Base-by-base conservation (phyloP, 805 yeast genomes). In the Wickerhamiella siamensis region DNA sequence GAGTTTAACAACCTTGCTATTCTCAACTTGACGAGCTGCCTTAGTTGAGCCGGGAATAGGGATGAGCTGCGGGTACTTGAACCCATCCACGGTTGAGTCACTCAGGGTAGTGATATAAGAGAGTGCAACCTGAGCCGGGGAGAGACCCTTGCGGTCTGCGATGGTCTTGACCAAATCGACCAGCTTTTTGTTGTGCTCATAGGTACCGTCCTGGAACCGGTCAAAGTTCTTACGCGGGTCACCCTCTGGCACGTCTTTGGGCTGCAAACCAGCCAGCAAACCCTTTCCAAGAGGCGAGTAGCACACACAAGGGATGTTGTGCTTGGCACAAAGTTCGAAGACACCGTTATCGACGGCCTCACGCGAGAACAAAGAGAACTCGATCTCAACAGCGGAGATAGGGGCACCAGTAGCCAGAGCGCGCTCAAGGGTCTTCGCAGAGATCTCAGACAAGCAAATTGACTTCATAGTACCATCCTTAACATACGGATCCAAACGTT, bases 211-310 rank as follows among this genome's bases (percentile, higher is more conserved):
- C 16, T 61, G 57, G 62, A 81, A 82, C 51, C 78, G 69, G 40
- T 76, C 86, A 36, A 75, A 51, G 20, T 41, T 43, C 14, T 45
- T 47, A 49, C 83, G 66, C 41, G 75, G 44, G 52, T 80, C 88
- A 34, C 72, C 77, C 34, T 64, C 64, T 12, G 76, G 72, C 31
- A 79, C 53, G 42, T 73, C 77, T 0, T 58, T 52, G 17, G 60
- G 51, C 4, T 69, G 59, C 27, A 53, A 47, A 43, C 91, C 94
- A 3, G 88, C 77, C 42, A 86, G 66, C 46, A 78, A 63, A 1
- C 95, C 95, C 52, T 82, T 70, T 8, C 86, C 79, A 42, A 86
- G 66, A 24, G 95, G 95, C 24, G 94, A 79, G 60, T 86, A 86
- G 20, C 86, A 82, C 43, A 83, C 65, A 24, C 83, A 64, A 12